A percentile compares a stretch with the other conserved stretches of the same genome.
Evolutionary conservation across 2,329 filamentous ascomycete genomes (phyloP).

Genomic region (Alternaria consortialis): DNA sequence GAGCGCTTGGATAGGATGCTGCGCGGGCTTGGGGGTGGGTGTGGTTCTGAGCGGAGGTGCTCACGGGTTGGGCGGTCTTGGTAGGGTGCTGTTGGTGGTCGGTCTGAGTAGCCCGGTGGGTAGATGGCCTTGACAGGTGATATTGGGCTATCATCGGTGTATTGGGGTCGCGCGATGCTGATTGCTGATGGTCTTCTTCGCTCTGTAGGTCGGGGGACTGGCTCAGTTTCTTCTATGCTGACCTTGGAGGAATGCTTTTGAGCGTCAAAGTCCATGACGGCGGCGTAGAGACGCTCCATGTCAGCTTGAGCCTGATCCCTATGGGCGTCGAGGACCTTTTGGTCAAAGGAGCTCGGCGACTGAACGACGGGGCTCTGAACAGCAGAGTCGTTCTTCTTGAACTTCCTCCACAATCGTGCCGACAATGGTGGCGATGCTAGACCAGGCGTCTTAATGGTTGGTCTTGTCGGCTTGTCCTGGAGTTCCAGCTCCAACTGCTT

Average conservation of each 20-base stretch:
- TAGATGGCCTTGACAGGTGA: conserved; percentile 60
- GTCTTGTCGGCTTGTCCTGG: conserved; percentile 55
- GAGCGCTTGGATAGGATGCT: conserved; percentile 49
- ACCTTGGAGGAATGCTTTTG: conserved; percentile 52
- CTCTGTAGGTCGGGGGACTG: conserved; percentile 11
- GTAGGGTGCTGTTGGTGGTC: conserved; percentile 21
- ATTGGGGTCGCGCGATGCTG: conserved; percentile 34
- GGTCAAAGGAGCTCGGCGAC: conserved; percentile 77
- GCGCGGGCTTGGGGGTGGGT: conserved; percentile 42
- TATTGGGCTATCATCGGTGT: conserved; percentile 44
- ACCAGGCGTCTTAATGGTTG: conserved; percentile 38
- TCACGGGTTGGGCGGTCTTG: conserved; percentile 16
- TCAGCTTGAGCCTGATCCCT: conserved; percentile 79
- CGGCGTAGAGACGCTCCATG: conserved; percentile 88
- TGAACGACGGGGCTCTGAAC: conserved; percentile 56
- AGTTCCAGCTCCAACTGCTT: conserved; percentile 65
- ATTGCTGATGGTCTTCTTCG: conserved; percentile 41
- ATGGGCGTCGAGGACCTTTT: conserved; percentile 77
- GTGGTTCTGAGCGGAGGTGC: conserved; percentile 23
- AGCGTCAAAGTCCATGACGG: conserved; percentile 88
- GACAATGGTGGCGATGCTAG: conserved; percentile 37
- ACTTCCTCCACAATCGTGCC: conserved; percentile 45
- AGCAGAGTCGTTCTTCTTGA: conserved; percentile 44
- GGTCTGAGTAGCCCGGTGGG: conserved; percentile 51
- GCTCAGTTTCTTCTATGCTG: conserved; percentile 36